Evolutionary conservation across 257 asterid species (phyloP).

Genomic region (Penstemon davidsonii): DNA sequence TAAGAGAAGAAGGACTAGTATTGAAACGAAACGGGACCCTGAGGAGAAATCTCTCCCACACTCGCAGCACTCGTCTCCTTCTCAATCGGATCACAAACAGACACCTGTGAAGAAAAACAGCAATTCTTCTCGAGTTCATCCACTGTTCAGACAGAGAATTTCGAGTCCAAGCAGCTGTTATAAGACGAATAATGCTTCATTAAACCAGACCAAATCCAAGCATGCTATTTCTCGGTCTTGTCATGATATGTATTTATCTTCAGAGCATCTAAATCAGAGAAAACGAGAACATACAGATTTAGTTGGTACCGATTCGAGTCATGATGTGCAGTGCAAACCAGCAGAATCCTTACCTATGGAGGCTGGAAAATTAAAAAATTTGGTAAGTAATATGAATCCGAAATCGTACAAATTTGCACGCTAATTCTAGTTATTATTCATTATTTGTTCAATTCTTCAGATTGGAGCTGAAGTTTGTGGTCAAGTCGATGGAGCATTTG

Average conservation of each 20-base stretch:
- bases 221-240: constrained; percentile 27
- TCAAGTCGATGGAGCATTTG: constrained; percentile 84
- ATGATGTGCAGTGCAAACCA: constrained; percentile 29
- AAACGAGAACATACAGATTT: constrained; percentile 28
- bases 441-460: constrained; percentile 29
- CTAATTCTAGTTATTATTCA: not conserved
- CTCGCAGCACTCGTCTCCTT: constrained; percentile 67
- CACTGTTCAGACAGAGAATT: constrained; percentile 42
- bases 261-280: constrained; percentile 40
- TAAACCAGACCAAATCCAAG: constrained; percentile 30
- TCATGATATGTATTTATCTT: constrained; percentile 28
- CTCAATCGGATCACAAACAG: constrained; percentile 69
- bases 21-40: constrained; percentile 40
- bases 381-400: constrained; percentile 37
- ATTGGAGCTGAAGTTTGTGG: constrained; percentile 93
- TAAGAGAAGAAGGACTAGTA: constrained; percentile 68
- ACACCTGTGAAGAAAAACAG: constrained; percentile 34
- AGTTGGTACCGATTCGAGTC: constrained; percentile 32
- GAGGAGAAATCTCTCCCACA: constrained; percentile 54
- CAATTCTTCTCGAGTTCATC: constrained; percentile 39
- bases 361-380: constrained; percentile 40
- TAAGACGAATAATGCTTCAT: constrained; percentile 27
- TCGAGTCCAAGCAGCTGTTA: constrained; percentile 28
- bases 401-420: not conserved
- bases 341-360: constrained; percentile 37